A percentile compares a stretch with the other conserved stretches of the same genome.
Conservation (phyloP, 129 eudicot species). For the Ambrosia trifida region DNA sequence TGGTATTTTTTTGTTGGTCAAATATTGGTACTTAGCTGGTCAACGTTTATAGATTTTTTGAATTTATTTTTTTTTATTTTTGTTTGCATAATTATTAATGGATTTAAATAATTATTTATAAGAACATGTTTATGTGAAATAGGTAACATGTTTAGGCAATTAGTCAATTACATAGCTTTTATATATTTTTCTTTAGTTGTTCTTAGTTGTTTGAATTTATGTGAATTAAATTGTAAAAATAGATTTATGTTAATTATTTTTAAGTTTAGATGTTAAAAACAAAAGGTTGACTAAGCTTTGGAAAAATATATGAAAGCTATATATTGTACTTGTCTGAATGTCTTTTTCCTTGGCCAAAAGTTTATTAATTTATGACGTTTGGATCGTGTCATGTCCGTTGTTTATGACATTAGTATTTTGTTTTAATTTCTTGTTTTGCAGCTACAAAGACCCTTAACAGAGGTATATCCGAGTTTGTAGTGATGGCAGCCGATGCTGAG, state of each 20-base stretch:
- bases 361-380: background rate
- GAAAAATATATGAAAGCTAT: background rate
- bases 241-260: too few species aligned
- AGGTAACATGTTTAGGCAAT: background rate
- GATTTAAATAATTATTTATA: background rate
- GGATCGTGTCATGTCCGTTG: background rate
- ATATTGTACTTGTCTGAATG: background rate
- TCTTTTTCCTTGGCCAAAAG: background rate
- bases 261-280: background rate
- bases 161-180: too few species aligned
- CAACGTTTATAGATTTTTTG: background rate
- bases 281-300: background rate
- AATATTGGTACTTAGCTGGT: conserved; percentile 16
- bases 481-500: conserved; percentile 83
- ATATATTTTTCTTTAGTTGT: background rate
- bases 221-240: background rate
- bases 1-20: conserved; percentile 9
- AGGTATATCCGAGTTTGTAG: conserved; percentile 80
- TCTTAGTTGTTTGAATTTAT: background rate
- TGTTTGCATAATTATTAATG: background rate
- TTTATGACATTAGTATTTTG: background rate
- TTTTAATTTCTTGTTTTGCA: conserved; percentile 25
- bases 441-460: conserved; percentile 81
- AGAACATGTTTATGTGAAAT: background rate
- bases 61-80: too few species aligned